Percentiles rank a stretch among this genome's conserved stretches.
These are phyloP conservation scores for Volvariella volvacea DNA, from an alignment of 1,284 basidiomycete species.

Conservation along the genomic window DNA sequence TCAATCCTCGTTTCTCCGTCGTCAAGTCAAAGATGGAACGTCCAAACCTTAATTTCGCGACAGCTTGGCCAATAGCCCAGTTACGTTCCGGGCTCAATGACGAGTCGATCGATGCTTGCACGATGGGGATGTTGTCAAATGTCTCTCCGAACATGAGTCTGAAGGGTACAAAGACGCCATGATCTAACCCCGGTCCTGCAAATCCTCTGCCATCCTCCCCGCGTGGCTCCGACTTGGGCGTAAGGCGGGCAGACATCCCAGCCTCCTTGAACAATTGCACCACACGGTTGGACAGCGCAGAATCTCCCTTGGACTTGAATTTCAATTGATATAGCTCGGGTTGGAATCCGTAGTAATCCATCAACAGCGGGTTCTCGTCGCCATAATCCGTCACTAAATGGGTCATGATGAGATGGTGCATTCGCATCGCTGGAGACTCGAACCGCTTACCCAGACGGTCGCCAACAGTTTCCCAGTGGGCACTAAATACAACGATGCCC, in stretches of 20 bases:
- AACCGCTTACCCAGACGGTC: conserved; percentile 43
- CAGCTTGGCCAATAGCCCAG: conserved; percentile 59
- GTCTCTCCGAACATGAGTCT: conserved; percentile 68
- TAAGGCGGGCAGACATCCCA: conserved; percentile 49
- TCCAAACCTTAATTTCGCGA: conserved; percentile 23
- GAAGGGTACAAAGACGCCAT: conserved; percentile 75
- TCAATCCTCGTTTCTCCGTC: conserved; percentile 9
- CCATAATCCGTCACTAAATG: conserved; percentile 63
- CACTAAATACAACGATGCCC: conserved; percentile 73
- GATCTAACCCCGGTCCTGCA: conserved; percentile 55
- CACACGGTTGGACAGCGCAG: conserved; percentile 45
- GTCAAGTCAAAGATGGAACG: conserved; percentile 2
- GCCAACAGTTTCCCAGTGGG: conserved; percentile 66
- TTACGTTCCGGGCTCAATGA: conserved; percentile 54
- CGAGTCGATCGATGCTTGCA: conserved; percentile 65
- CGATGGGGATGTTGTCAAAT: conserved; percentile 52
- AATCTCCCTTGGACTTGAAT: conserved; percentile 62
- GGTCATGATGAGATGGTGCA: conserved; percentile 1
- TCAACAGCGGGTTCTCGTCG: conserved; percentile 63
- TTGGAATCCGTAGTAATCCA: conserved; percentile 69
- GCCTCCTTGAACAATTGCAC: conserved; percentile 58
- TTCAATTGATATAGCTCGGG: conserved; percentile 53
- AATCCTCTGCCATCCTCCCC: conserved; percentile 67
- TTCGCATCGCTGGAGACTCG: neutral
- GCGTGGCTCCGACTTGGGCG: conserved; percentile 43